Conservation (phyloP, 306 rosid species). For the Acacia confusa region DNA sequence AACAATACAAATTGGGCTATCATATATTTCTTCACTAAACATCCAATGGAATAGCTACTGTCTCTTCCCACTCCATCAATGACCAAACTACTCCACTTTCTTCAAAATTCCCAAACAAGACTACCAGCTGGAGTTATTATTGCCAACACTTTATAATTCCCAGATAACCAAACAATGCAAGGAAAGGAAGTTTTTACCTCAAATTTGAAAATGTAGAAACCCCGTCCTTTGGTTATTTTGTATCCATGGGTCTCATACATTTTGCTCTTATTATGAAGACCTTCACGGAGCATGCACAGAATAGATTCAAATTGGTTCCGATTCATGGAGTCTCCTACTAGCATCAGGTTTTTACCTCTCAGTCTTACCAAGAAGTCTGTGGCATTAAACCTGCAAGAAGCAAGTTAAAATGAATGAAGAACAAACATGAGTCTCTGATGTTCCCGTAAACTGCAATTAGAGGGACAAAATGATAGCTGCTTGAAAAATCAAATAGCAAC, state of each 20-base stretch:
- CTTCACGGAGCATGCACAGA: constrained; percentile 78
- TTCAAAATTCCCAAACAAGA: not conserved
- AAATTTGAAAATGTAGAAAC: constrained; percentile 79
- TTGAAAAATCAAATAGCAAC: constrained; percentile 23
- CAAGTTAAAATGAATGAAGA: constrained; percentile 36
- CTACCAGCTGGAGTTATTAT: not conserved
- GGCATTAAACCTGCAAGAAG: constrained; percentile 79
- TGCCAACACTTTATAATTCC: constrained; percentile 1
- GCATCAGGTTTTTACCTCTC: constrained; percentile 79
- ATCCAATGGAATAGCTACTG: not conserved
- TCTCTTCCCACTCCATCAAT: not conserved
- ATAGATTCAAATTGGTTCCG: constrained; percentile 95
- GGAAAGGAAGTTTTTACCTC: constrained; percentile 46
- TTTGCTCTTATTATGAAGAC: constrained; percentile 75
- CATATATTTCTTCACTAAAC: not conserved
- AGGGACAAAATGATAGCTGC: constrained; percentile 10
- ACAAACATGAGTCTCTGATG: constrained; percentile 13
- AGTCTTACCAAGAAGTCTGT: constrained; percentile 80
- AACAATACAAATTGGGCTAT: not conserved
- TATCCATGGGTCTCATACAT: constrained; percentile 81
- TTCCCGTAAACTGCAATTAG: constrained; percentile 29
- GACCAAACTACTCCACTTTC: not conserved
- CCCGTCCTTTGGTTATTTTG: constrained; percentile 90
- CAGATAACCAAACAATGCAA: constrained; percentile 10
- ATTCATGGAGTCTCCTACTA: constrained; percentile 95